These are phyloP conservation scores for Blastobotrys elegans DNA, from an alignment of 1,139 yeast genomes.

Conservation along the genomic window DNA sequence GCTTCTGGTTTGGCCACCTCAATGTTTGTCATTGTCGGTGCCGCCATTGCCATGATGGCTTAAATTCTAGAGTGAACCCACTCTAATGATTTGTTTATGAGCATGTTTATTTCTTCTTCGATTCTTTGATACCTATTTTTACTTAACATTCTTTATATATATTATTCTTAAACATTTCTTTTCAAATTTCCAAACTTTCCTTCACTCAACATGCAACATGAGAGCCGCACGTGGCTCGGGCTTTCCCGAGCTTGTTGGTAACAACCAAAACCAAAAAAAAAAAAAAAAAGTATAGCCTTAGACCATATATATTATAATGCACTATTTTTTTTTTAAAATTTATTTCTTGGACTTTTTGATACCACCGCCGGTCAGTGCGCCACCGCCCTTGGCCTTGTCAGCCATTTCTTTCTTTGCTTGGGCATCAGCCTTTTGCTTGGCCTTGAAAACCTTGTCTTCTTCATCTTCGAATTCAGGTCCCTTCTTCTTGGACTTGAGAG, in stretches of 20 bases:
- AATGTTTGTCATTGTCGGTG: slow-evolving; percentile 13
- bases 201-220: too few species aligned
- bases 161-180: background rate
- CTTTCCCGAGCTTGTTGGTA: background rate
- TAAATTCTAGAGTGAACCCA: background rate
- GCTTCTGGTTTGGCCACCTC: slow-evolving; percentile 14
- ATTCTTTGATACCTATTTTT: slow-evolving; percentile 8
- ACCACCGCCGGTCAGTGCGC: slow-evolving; percentile 90
- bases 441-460: slow-evolving; percentile 85
- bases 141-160: background rate
- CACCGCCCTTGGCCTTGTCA: slow-evolving; percentile 80
- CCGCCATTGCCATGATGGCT: slow-evolving; percentile 10
- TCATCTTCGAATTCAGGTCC: slow-evolving; percentile 70
- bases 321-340: background rate
- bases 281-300: background rate
- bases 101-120: slow-evolving; percentile 8
- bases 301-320: too few species aligned
- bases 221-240: background rate
- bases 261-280: background rate
- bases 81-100: slow-evolving; percentile 4
- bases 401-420: slow-evolving; percentile 90
- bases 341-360: slow-evolving; percentile 58
- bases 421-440: slow-evolving; percentile 91
- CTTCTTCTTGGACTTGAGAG: slow-evolving; percentile 53
- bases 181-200: too few species aligned